Percentiles rank a stretch among this genome's conserved stretches.
Conservation (phyloP, 805 yeast genomes). For the Yarrowia deformans region DNA sequence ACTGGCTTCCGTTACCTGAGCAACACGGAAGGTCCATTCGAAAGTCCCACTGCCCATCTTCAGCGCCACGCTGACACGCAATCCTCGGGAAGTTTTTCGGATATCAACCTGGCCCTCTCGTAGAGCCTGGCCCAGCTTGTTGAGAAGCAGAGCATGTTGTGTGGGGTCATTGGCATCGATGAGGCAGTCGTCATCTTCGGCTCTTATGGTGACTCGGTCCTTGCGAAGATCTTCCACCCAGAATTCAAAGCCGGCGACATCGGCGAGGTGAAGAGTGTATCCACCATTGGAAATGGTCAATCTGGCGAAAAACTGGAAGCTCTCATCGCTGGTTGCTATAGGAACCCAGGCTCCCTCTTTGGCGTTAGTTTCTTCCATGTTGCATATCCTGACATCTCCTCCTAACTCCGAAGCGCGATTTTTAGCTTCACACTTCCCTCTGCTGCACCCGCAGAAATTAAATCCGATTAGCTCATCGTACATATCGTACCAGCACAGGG, state of each 20-base stretch:
- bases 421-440: conserved; percentile 10
- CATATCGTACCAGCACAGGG: conserved; percentile 12
- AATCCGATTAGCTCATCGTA: conserved; percentile 29
- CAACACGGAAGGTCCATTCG: conserved; percentile 16
- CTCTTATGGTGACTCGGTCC: conserved; percentile 30
- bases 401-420: conserved; percentile 24
- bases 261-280: conserved; percentile 9
- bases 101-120: conserved; percentile 1
- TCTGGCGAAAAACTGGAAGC: conserved; percentile 12
- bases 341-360: conserved; percentile 22
- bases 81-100: conserved; percentile 14
- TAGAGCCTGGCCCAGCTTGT: conserved; percentile 15
- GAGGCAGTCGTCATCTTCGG: conserved; percentile 36
- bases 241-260: conserved; percentile 1
- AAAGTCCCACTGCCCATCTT: conserved; percentile 12
- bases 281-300: conserved; percentile 2
- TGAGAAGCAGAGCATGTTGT: conserved; percentile 12
- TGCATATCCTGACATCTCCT: neutral
- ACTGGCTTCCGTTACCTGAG: neutral
- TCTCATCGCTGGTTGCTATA: neutral
- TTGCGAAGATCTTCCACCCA: conserved; percentile 10
- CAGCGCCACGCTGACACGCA: conserved; percentile 3
- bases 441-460: conserved; percentile 6
- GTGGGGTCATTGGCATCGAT: conserved; percentile 35
- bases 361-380: neutral